Conservation (phyloP, 495 filamentous ascomycete species). For the Daldinia grandis region DNA sequence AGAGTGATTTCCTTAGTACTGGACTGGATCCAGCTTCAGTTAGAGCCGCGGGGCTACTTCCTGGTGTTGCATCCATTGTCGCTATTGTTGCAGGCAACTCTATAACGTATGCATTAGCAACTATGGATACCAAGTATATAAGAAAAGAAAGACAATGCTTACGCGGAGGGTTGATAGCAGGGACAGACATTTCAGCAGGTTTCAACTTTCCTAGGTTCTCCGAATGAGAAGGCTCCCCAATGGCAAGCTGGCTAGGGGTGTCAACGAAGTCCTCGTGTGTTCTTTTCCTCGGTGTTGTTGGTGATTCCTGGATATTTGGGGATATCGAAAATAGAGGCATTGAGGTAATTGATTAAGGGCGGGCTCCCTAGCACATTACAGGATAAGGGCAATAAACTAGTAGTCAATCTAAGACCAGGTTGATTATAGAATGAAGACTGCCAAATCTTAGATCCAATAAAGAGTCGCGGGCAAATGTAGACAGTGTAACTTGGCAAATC, state of each 20-base stretch:
- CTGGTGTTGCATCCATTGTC: conserved; percentile 34
- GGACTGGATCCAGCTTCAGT: conserved; percentile 51
- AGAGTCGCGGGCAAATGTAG: not conserved
- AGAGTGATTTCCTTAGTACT: conserved; percentile 39
- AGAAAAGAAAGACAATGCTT: conserved; percentile 4
- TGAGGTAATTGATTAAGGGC: conserved; percentile 1
- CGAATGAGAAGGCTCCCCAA: conserved; percentile 12
- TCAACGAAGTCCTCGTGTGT: conserved; percentile 49
- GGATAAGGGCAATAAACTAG: not conserved
- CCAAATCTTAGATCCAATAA: not conserved
- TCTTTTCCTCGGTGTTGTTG: conserved; percentile 46
- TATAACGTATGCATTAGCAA: conserved; percentile 3
- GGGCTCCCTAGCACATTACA: conserved; percentile 15
- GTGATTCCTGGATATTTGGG: conserved; percentile 48
- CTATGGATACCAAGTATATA: not conserved
- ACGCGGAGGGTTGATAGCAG: conserved; percentile 27
- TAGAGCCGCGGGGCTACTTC: conserved; percentile 44
- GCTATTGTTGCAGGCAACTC: conserved; percentile 13
- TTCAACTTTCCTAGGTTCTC: conserved; percentile 28
- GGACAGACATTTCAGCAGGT: conserved; percentile 6
- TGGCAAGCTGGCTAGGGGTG: conserved; percentile 7
- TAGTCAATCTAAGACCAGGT: not conserved
- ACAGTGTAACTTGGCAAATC: not conserved
- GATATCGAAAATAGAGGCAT: conserved; percentile 54
- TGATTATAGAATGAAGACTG: not conserved